Conservation (phyloP, 441 rosid genomes). For the Eutrema salsugineum region DNA sequence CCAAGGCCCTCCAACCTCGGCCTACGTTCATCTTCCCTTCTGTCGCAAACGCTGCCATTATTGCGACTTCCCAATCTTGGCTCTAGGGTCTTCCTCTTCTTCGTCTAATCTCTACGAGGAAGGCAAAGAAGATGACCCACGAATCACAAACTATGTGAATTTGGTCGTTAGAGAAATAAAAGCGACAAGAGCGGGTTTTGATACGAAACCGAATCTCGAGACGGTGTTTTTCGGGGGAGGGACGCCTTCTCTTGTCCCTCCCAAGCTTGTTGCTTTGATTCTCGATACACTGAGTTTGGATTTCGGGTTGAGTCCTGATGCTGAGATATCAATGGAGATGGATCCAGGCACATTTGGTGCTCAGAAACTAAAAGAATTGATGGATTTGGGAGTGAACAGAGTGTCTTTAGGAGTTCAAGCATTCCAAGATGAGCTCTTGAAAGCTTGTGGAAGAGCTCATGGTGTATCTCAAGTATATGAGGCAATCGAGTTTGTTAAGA, state of each 20-base stretch:
- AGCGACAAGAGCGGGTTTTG: constrained; percentile 44
- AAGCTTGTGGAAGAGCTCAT: constrained; percentile 92
- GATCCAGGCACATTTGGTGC: constrained; percentile 89
- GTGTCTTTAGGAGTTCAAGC: constrained; percentile 95
- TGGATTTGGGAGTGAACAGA: constrained; percentile 79
- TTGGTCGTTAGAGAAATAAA: constrained; percentile 62
- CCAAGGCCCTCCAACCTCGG: constrained; percentile 63
- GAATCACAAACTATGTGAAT: constrained; percentile 62
- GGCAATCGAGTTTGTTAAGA: constrained; percentile 63
- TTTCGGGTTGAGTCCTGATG: constrained; percentile 57
- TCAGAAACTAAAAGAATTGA: constrained; percentile 48
- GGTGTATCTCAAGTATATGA: constrained; percentile 66
- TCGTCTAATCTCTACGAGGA: constrained; percentile 14
- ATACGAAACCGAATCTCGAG: constrained; percentile 51
- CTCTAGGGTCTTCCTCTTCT: constrained; percentile 61
- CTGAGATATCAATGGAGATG: constrained; percentile 96
- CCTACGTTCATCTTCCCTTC: constrained; percentile 89
- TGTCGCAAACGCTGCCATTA: constrained; percentile 96
- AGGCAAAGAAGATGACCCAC: constrained; percentile 53
- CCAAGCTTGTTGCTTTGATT: constrained; percentile 57
- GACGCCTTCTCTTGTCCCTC: constrained; percentile 93
- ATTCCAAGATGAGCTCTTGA: constrained; percentile 81
- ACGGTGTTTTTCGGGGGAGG: constrained; percentile 95
- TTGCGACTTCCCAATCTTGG: constrained; percentile 88
- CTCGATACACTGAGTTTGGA: constrained; percentile 53